Evolutionary conservation across 495 filamentous ascomycete genomes (phyloP), one percentile per base, ranked within the genome.

Genomic region (Penicillium daleae): DNA sequence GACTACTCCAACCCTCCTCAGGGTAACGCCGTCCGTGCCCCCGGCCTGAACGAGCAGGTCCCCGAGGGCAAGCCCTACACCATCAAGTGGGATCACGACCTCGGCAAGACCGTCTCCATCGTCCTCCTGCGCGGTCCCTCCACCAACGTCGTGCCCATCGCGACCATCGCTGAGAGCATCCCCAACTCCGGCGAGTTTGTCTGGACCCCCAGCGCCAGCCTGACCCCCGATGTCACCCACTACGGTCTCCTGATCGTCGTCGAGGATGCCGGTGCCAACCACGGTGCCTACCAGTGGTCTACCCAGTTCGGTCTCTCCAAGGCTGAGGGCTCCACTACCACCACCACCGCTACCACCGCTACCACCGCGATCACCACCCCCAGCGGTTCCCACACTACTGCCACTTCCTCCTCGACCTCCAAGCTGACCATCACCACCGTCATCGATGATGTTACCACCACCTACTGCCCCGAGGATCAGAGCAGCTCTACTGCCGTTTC

Each of bases 211-310:
- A 56, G 74, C 37, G 69, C 78, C 48, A 61, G 61, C 48, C 82
- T 90, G 35, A 74, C 76, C 59, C 65, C 74, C 54, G 82, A 83
- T 52, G 66, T 64, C 56, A 82, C 80, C 64, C 76, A 87, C 75
- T 91, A 90, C 75, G 89, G 87, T 61, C 76, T 90, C 59, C 80
- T 89, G 65, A 72, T 91, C 63, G 87, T 90, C 61, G 84, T 81
- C 39, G 86, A 89, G 70, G 75, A 72, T 10, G 85, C 79, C 60
- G 86, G 87, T 37, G 29, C 66, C 69, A 81, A 66, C 51, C 51
- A 54, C 31, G 51, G 51, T 54, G 51, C 51, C 31, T 91, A 86
- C 80, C 89, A 91, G 72, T 91, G 84, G 76, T 83, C 82, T 26
- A 85, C 84, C 44, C 89, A 90, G 70, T 91, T 90, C 76, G 88